Evolutionary conservation across 306 rosid species (phyloP).

Genomic region (Cyclanthera cordifolia): DNA sequence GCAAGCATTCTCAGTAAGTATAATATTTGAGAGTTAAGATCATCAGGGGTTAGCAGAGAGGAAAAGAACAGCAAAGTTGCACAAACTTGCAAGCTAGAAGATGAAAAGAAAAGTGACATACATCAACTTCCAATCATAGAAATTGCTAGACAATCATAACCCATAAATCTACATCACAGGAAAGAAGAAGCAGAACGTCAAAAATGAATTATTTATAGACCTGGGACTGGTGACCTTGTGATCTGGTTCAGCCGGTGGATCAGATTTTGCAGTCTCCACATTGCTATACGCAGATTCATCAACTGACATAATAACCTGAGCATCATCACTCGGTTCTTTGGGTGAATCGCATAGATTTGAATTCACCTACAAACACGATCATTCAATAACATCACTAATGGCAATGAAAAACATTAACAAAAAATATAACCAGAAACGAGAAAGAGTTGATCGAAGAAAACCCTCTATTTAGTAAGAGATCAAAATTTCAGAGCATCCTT

Average conservation of each 20-base stretch:
- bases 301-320: constrained; percentile 23
- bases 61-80: neutral
- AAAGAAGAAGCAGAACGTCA: neutral
- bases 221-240: constrained; percentile 42
- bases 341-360: constrained; percentile 33
- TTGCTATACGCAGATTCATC: constrained; percentile 34
- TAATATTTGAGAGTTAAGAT: neutral
- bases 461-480: neutral
- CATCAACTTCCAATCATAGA: neutral
- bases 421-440: neutral
- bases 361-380: constrained; percentile 31
- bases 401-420: neutral
- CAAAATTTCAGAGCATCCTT: neutral
- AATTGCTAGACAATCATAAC: neutral
- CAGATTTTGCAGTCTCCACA: constrained; percentile 44
- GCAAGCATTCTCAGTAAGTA: too few species aligned
- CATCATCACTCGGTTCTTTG: constrained; percentile 36
- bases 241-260: constrained; percentile 31
- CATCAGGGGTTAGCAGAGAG: neutral
- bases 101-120: neutral
- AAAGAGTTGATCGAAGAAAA: neutral
- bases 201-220: constrained; percentile 21
- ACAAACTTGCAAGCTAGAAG: neutral
- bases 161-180: neutral
- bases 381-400: neutral